Evolutionary conservation across 441 rosid genomes (phyloP).

Genomic region (Omphalea diandra): DNA sequence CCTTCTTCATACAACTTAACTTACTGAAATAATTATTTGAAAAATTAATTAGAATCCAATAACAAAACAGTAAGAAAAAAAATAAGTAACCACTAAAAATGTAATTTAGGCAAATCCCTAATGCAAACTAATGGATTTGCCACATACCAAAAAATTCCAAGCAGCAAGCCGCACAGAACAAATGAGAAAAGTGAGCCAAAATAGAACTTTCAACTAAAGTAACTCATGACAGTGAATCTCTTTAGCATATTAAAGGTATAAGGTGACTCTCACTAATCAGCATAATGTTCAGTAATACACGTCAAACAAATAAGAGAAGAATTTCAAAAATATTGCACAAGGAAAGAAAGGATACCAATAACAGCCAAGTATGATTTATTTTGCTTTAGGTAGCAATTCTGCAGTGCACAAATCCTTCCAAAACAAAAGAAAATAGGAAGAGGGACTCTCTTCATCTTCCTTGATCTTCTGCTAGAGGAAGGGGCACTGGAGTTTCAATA

Average conservation of each 20-base stretch:
- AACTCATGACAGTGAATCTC: background rate
- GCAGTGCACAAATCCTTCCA: background rate
- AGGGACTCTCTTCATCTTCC: background rate
- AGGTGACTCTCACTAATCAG: background rate
- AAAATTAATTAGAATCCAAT: background rate
- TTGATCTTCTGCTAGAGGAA: background rate
- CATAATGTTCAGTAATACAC: background rate
- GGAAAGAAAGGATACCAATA: background rate
- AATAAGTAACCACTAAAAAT: background rate
- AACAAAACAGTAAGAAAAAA: slow-evolving; percentile 11
- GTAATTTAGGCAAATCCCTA: background rate
- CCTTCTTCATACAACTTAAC: slow-evolving; percentile 60
- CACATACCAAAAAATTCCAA: background rate
- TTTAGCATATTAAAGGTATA: background rate
- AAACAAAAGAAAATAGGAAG: background rate
- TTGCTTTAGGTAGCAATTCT: background rate
- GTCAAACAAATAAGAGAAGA: background rate
- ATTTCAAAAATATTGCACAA: background rate
- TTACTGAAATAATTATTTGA: slow-evolving; percentile 51
- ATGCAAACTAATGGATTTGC: background rate
- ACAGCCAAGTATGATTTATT: background rate
- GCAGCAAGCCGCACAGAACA: background rate
- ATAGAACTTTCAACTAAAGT: background rate
- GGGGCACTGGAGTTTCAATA: background rate
- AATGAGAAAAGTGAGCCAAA: background rate